These are phyloP conservation scores for Beauveria brongniartii DNA, from an alignment of 2,329 filamentous ascomycete genomes.

Conservation along the genomic window DNA sequence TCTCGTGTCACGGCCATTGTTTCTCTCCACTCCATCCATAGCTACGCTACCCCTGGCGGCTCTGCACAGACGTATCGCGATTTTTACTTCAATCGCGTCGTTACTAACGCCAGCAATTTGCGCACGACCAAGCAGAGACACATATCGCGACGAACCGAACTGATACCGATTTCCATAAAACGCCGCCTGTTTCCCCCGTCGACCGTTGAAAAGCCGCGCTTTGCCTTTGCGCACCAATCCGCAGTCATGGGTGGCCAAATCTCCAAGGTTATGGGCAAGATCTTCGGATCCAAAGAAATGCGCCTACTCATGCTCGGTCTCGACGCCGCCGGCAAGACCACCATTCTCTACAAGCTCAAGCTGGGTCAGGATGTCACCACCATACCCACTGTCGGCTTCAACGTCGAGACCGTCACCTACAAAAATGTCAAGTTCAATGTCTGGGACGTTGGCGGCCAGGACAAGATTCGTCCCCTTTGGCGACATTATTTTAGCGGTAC, in stretches of 20 bases:
- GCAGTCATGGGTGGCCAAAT: conserved; percentile 81
- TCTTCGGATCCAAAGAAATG: conserved; percentile 99
- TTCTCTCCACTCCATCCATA: neutral
- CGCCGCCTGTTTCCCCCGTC: conserved; percentile 4
- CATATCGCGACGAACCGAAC: neutral
- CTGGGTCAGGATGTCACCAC: conserved; percentile 96
- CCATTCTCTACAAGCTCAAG: conserved; percentile 98
- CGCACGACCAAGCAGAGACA: neutral
- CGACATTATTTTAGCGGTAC: conserved; percentile 87
- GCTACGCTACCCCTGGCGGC: neutral
- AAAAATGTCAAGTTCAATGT: conserved; percentile 99
- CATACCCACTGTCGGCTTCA: conserved; percentile 97
- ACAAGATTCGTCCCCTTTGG: conserved; percentile 97
- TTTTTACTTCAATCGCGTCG: neutral
- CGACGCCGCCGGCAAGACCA: conserved; percentile 97
- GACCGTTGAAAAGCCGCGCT: neutral
- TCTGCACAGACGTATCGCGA: neutral
- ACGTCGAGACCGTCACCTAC: conserved; percentile 97
- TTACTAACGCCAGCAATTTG: neutral
- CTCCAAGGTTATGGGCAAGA: conserved; percentile 95
- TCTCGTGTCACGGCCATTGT: neutral
- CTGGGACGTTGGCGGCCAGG: conserved; percentile 97
- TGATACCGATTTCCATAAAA: neutral
- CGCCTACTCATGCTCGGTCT: conserved; percentile 95
- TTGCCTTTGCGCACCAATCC: conserved; percentile 10